These are phyloP conservation scores for Fusarium sulawesiense DNA, from an alignment of 2,329 filamentous ascomycete genomes.

Conservation along the genomic window DNA sequence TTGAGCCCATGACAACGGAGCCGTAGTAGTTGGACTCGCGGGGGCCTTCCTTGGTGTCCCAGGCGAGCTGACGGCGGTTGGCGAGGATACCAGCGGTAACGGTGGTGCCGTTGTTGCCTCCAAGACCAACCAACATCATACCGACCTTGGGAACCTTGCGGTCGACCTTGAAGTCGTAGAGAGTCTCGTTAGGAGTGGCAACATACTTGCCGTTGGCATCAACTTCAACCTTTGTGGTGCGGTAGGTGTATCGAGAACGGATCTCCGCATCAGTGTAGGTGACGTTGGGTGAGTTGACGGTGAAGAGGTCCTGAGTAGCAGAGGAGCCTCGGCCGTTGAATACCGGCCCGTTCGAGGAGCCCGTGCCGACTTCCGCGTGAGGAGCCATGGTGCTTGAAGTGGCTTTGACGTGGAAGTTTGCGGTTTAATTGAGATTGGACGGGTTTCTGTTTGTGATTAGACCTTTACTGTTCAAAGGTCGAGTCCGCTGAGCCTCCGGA, in stretches of 20 bases:
- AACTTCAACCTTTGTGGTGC: constrained; percentile 85
- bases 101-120: constrained; percentile 98
- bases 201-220: constrained; percentile 80
- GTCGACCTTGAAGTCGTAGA: constrained; percentile 98
- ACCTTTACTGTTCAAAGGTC: constrained; percentile 66
- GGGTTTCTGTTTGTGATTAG: constrained; percentile 47
- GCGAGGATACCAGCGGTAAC: constrained; percentile 97
- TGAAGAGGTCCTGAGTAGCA: constrained; percentile 75
- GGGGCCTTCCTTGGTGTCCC: constrained; percentile 93
- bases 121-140: constrained; percentile 97
- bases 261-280: constrained; percentile 89
- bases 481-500: constrained; percentile 84
- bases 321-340: constrained; percentile 53
- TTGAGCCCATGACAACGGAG: constrained; percentile 96
- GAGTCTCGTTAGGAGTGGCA: constrained; percentile 86
- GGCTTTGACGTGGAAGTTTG: constrained; percentile 43
- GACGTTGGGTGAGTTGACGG: constrained; percentile 92
- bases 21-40: constrained; percentile 96
- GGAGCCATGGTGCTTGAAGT: constrained; percentile 80
- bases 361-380: constrained; percentile 76
- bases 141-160: constrained; percentile 93
- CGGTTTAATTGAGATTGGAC: constrained; percentile 42
- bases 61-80: constrained; percentile 85
- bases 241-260: constrained; percentile 94
- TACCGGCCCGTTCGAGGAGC: constrained; percentile 72